These are phyloP conservation scores for Fusarium gaditjirri DNA, from an alignment of 2,329 filamentous ascomycete species.

Conservation along the genomic window DNA sequence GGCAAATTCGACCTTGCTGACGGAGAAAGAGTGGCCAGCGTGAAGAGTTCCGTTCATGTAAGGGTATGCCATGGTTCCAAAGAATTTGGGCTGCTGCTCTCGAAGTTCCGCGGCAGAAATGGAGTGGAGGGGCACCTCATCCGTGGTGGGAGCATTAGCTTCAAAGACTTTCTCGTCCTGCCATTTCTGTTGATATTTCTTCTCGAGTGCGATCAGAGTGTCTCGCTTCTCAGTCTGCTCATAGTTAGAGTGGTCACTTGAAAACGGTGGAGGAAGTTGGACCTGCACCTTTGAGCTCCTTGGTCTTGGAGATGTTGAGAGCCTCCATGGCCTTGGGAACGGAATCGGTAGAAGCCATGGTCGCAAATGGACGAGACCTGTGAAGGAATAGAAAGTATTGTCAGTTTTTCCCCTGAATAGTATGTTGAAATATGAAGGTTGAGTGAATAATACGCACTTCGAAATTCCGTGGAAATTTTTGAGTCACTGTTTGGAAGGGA, in stretches of 20 bases:
- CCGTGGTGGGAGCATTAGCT: conserved; percentile 81
- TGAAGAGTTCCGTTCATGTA: conserved; percentile 93
- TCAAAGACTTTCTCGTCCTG: conserved; percentile 74
- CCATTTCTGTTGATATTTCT: conserved; percentile 85
- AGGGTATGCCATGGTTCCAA: conserved; percentile 66
- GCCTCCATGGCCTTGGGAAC: conserved; percentile 62
- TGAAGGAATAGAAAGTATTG: neutral
- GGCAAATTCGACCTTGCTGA: conserved; percentile 92
- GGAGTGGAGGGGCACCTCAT: conserved; percentile 80
- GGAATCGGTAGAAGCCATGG: conserved; percentile 56
- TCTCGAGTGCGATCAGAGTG: conserved; percentile 82
- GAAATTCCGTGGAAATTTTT: conserved; percentile 45
- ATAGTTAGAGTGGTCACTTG: conserved; percentile 29
- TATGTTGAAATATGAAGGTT: neutral
- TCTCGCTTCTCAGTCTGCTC: conserved; percentile 86
- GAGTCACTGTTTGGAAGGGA: conserved; percentile 46
- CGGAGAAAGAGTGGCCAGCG: conserved; percentile 91
- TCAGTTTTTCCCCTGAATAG: conserved; percentile 4
- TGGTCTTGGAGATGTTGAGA: conserved; percentile 66
- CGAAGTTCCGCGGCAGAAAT: conserved; percentile 80
- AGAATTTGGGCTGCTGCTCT: conserved; percentile 89
- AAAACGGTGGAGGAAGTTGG: neutral
- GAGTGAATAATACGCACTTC: conserved; percentile 30
- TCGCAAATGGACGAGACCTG: conserved; percentile 46
- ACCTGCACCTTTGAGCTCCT: conserved; percentile 68